These are phyloP conservation scores for Malus hybrid DNA, from an alignment of 331 rosid genomes.

Conservation along the genomic window DNA sequence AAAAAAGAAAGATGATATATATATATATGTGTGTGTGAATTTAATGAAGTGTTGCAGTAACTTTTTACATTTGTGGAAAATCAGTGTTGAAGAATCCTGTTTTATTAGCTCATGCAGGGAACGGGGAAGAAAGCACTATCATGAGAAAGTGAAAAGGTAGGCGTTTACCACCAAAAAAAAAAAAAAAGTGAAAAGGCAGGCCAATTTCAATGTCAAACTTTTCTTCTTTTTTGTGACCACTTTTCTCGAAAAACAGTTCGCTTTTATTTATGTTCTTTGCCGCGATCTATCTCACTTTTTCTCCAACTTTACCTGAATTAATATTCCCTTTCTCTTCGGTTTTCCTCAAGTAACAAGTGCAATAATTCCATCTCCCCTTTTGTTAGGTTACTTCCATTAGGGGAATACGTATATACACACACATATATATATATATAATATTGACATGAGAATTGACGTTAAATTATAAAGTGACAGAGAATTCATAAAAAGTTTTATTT, in stretches of 20 bases:
- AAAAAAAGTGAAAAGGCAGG: conserved; percentile 11
- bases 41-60: neutral
- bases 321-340: neutral
- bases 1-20: too few species aligned
- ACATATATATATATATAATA: too few species aligned
- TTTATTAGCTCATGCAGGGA: neutral
- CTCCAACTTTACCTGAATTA: neutral
- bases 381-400: neutral
- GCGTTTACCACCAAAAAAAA: neutral
- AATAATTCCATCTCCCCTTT: neutral
- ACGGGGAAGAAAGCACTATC: conserved; percentile 16
- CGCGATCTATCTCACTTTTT: neutral
- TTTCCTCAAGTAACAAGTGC: neutral
- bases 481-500: rapidly evolving
- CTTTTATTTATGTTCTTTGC: neutral
- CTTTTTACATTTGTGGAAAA: neutral
- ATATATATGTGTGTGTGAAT: neutral
- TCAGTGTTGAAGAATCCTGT: neutral
- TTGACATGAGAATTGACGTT: too few species aligned
- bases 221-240: neutral
- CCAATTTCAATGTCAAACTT: conserved; percentile 10
- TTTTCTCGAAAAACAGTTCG: conserved; percentile 1
- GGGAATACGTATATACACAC: neutral
- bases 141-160: conserved; percentile 17
- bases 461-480: rapidly evolving